Base-by-base conservation (phyloP, 176 grass and related monocot genomes). In the Oryza glaberrima region DNA sequence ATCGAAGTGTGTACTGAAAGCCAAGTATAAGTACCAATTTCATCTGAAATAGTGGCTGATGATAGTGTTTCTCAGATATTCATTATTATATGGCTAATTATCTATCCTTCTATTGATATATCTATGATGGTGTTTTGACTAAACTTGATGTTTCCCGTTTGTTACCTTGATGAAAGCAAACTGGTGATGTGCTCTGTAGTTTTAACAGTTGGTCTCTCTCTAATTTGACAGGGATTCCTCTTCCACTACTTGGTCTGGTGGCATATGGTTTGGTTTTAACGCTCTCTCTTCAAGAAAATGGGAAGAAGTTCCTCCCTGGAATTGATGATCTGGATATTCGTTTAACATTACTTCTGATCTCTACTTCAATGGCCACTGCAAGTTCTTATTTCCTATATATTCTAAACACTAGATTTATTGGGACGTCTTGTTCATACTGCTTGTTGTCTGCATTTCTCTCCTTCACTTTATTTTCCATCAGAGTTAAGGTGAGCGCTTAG, bases 331-430 rank as follows among this genome's bases (percentile, higher is more conserved):
- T 77, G 73, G 89, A 95, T 90, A 65, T 85, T 83, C 86, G 74
- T n/a, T 80, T 95, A 52, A 88, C 89, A 48, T 84, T 98, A 83
- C 83, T 95, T 88, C 80, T 86, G 49, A 67, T 77, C 15, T 89
- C 96, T 25, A 95, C 96, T 86, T 95, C 96, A 12, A 75, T 98
- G 93, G 96, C 96, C 17, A 92, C 93, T 72, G 91, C 96, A 0
- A 95, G 96, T 73, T 87, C 93, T 78, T 98, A 94, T 92, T 98
- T 98, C 75, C 89, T 98, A 56, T 98, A 92, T 38, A 75, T 98
- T 65, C 82, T 98, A 52, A 95, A 75, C 69, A 94, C 93, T 36
- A 92, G 88, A 78, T 98, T 98, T 85, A 85, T 90, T 16, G 93
- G 96, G 85, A 85, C 91, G 30, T 90, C 92, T 38, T 38, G 36